phyloP scores from a whole-genome alignment of 2,329 filamentous ascomycete genomes.

The Colletotrichum coccodes region DNA sequence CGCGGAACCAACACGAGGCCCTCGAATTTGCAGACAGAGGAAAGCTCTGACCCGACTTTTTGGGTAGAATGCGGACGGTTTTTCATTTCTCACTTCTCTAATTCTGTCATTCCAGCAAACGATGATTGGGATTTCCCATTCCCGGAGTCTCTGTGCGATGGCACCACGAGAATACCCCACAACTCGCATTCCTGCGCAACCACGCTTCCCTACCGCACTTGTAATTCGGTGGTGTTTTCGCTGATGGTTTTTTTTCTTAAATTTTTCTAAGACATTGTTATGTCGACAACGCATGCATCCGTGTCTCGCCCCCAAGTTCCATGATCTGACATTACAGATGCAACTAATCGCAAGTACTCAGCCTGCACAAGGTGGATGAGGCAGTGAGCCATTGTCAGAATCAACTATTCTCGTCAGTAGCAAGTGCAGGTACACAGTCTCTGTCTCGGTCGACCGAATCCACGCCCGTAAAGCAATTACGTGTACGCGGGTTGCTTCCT shows the following conservation, averaged over 20 bases:
- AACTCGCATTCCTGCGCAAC: conserved; percentile 8
- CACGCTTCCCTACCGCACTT: conserved; percentile 8
- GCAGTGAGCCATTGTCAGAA: background rate
- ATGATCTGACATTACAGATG: too few species aligned
- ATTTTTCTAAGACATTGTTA: background rate
- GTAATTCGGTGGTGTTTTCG: background rate
- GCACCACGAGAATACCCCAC: conserved; percentile 17
- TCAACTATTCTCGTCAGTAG: background rate
- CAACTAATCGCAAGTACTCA: too few species aligned
- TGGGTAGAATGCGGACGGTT: background rate
- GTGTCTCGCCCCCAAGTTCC: too few species aligned
- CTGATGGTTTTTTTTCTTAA: background rate
- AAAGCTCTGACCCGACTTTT: background rate
- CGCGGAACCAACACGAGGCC: background rate
- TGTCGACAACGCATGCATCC: background rate
- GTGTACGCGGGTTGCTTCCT: background rate
- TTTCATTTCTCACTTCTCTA: conserved; percentile 9
- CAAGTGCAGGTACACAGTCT: background rate
- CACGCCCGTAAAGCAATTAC: background rate
- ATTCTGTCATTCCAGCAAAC: background rate
- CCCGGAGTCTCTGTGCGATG: conserved; percentile 19
- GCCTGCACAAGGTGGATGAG: too few species aligned
- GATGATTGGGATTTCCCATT: conserved; percentile 8
- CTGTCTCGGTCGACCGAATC: background rate
- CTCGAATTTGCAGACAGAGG: background rate